Base-by-base conservation (phyloP, 2,329 filamentous ascomycete species). In the Cercospora beticola region DNA sequence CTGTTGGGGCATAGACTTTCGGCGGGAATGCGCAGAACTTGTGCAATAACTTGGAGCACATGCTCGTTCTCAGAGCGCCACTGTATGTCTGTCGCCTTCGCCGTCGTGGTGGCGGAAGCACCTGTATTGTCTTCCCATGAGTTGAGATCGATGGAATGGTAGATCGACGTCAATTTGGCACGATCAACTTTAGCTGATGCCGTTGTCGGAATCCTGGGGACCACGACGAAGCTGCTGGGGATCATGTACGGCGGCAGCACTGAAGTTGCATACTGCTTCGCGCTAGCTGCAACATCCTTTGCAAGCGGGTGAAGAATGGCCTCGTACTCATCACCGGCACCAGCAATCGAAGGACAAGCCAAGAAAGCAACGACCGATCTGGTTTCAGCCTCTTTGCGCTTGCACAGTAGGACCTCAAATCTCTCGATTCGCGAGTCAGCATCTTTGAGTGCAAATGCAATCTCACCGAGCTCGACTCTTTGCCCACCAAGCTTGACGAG, bases 401-500 rank as follows among this genome's bases (percentile, higher is more conserved):
- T 65, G 59, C 66, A 65, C 6, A 66, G 64, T 40, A 70, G 36
- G 5, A 68, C 64, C 46, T 68, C 66, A 46, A 70, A 58, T 33
- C 67, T 66, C 31, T 68, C 66, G 26, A 68, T 49, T 5, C 64
- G 59, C 4, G 52, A 10, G 30, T 70, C 66, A n/a, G 69, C 66
- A 21, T 68, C 69, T 30, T 28, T 58, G 18, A 68, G 57, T 4
- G 69, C 66, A 62, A 64, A 68, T 66, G 88, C 90, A 60, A 96
- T 89, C 75, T 94, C 92, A 0, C 86, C 86, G 14, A 93, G 84
- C 75, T 95, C 92, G 36, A 96, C 88, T 56, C 90, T 83, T 72
- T 93, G 90, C 0, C 92, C 92, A 33, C 91, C 86, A 12, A 96
- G 83, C 76, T 94, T 95, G 63, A 94, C 83, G 77, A 94, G 91